Percentiles rank a stretch among this genome's conserved stretches.
phyloP scores from a whole-genome alignment of 1,139 yeast species.

The Geotrichum fermentans region DNA sequence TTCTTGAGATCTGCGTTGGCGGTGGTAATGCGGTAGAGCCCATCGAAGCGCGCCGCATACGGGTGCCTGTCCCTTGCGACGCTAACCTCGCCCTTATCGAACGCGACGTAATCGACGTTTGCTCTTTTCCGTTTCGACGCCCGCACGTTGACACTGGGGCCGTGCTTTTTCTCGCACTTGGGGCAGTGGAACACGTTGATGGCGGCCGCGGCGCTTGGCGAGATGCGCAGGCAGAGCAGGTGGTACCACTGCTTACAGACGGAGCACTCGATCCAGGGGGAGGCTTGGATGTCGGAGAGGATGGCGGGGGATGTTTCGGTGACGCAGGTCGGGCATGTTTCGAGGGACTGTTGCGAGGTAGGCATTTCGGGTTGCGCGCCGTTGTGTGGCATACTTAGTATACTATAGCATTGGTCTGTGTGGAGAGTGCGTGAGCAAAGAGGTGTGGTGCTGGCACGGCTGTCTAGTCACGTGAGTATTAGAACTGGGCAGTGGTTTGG shows the following conservation, averaged over 20 bases:
- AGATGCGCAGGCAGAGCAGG: slow-evolving; percentile 45
- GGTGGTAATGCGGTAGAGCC: not conserved
- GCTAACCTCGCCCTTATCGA: slow-evolving; percentile 69
- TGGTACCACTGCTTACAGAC: slow-evolving; percentile 62
- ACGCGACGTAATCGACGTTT: slow-evolving; percentile 70
- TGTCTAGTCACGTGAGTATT: too few relatives aligned
- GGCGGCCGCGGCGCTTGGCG: slow-evolving; percentile 38
- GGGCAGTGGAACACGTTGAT: slow-evolving; percentile 56
- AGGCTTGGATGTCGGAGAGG: slow-evolving; percentile 5
- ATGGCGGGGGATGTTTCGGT: not conserved
- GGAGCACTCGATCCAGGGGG: slow-evolving; percentile 61
- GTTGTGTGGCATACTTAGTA: not conserved
- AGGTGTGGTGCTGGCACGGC: too few relatives aligned
- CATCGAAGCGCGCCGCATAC: slow-evolving; percentile 22
- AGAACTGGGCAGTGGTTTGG: too few relatives aligned
- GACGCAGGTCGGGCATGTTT: slow-evolving; percentile 12
- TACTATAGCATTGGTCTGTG: too few relatives aligned
- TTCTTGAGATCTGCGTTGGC: not conserved
- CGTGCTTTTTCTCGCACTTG: slow-evolving; percentile 44
- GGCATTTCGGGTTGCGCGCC: not conserved
- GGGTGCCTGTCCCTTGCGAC: slow-evolving; percentile 35
- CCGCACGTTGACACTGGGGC: slow-evolving; percentile 53
- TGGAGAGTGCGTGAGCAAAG: too few relatives aligned
- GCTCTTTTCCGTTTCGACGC: slow-evolving; percentile 52
- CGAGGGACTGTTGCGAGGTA: not conserved